Percentiles rank a stretch among this genome's conserved stretches.
Conservation (phyloP, 1,284 basidiomycete species). For the Pseudozyma sp. region DNA sequence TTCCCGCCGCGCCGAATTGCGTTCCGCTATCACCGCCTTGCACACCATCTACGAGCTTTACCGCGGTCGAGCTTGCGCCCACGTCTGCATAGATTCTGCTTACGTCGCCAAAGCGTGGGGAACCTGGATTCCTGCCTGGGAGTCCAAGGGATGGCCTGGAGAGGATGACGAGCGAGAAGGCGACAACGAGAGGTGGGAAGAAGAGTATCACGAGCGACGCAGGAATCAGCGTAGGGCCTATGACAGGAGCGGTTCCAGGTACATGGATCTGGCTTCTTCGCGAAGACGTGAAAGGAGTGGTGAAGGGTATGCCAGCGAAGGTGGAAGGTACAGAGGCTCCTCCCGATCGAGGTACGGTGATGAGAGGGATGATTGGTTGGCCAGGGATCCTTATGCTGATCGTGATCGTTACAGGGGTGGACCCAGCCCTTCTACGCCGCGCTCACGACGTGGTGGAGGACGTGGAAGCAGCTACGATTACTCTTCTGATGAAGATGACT, state of each 20-base stretch:
- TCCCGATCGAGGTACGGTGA: constrained; percentile 18
- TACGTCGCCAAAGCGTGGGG: constrained; percentile 66
- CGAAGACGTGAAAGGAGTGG: constrained; percentile 14
- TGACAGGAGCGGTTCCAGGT: constrained; percentile 23
- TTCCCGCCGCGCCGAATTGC: constrained; percentile 54
- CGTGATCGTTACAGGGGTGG: constrained; percentile 13
- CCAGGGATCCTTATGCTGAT: constrained; percentile 39
- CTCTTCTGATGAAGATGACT: constrained; percentile 44
- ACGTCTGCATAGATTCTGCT: constrained; percentile 61
- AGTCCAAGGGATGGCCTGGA: constrained; percentile 59
- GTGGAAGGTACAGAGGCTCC: constrained; percentile 20
- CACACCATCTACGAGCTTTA: constrained; percentile 51
- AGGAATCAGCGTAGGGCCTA: constrained; percentile 27
- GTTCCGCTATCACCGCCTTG: constrained; percentile 51
- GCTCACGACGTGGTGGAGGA: constrained; percentile 16
- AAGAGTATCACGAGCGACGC: constrained; percentile 34
- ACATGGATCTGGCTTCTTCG: constrained; percentile 25
- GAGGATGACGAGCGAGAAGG: constrained; percentile 43
- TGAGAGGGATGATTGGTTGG: constrained; percentile 42
- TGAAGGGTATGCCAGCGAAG: constrained; percentile 37
- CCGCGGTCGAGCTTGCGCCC: constrained; percentile 52
- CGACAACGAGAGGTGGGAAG: constrained; percentile 26
- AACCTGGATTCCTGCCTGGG: constrained; percentile 63
- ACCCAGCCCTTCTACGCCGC: constrained; percentile 4
- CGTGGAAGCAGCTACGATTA: constrained; percentile 18